A percentile compares a stretch with the other conserved stretches of the same genome.
Evolutionary conservation across 164 flowering plant genomes (phyloP).

Genomic region (Macadamia integrifolia): DNA sequence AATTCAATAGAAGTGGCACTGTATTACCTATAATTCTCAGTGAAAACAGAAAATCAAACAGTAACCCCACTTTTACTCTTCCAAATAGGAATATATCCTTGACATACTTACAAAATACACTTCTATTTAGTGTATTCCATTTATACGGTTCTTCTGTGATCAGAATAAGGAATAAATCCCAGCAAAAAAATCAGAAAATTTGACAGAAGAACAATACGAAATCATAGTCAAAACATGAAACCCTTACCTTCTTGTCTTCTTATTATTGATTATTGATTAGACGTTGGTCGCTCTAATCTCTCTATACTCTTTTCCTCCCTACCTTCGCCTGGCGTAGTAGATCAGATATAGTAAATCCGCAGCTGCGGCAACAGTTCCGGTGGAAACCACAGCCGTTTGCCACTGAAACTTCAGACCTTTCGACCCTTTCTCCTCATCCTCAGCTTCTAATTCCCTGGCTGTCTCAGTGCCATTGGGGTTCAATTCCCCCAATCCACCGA

Average conservation of each 20-base stretch:
- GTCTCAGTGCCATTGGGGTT: no score
- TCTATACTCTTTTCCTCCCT: not conserved
- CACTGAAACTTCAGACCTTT: slow-evolving; percentile 28
- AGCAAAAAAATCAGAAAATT: not conserved
- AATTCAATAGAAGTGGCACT: no score
- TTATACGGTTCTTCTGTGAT: no score
- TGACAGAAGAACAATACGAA: slow-evolving; percentile 1
- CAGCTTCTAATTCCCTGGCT: no score
- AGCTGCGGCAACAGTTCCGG: slow-evolving; percentile 33
- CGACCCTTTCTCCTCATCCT: slow-evolving; percentile 3
- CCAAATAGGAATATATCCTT: no score
- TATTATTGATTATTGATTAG: not conserved
- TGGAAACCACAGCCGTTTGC: slow-evolving; percentile 33
- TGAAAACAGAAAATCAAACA: no score
- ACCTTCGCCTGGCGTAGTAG: slow-evolving; percentile 15
- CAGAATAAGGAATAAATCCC: not conserved
- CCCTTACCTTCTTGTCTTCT: slow-evolving; percentile 1
- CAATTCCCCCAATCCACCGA: no score
- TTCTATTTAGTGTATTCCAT: no score
- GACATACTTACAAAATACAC: no score
- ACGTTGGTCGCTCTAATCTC: no score
- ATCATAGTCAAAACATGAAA: not conserved
- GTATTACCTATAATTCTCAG: no score
- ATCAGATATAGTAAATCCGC: slow-evolving; percentile 16
- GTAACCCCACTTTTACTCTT: no score